phyloP scores from a whole-genome alignment of 495 filamentous ascomycete species.

The Tuber melanosporum region DNA sequence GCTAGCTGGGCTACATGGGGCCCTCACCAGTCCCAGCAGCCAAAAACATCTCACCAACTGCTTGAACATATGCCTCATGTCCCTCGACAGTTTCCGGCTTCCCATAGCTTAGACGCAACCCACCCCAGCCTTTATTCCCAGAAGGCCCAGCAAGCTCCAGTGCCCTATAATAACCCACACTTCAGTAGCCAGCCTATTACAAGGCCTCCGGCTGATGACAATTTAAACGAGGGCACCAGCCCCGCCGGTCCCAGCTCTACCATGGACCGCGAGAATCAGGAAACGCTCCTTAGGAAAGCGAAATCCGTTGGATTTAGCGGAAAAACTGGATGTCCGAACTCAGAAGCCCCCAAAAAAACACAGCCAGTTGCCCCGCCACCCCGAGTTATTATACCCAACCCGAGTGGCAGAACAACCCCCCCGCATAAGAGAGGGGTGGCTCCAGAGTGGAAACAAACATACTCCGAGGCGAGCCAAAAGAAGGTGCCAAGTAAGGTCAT shows the following conservation, averaged over 20 bases:
- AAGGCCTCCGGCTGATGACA: neutral
- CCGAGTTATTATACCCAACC: slow-evolving; percentile 20
- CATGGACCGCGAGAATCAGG: neutral
- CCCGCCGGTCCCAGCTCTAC: neutral
- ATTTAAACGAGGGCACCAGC: neutral
- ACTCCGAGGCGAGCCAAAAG: neutral
- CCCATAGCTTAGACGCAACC: neutral
- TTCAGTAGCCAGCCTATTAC: neutral
- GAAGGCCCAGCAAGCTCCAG: neutral
- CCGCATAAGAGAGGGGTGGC: slow-evolving; percentile 25
- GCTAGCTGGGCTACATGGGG: neutral
- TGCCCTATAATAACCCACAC: neutral
- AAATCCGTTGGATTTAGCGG: neutral
- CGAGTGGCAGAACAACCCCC: slow-evolving; percentile 28
- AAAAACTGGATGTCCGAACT: neutral
- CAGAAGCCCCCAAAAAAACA: neutral
- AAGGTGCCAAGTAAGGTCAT: neutral
- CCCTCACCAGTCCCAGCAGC: neutral
- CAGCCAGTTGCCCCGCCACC: neutral
- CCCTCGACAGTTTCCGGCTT: neutral
- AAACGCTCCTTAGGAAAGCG: neutral
- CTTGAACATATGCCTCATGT: neutral
- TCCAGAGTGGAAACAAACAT: slow-evolving; percentile 6
- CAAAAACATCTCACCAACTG: neutral
- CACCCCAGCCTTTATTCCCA: neutral